phyloP scores from a whole-genome alignment of 192 early-diverging fungal species.

The Coemansia sp. region DNA sequence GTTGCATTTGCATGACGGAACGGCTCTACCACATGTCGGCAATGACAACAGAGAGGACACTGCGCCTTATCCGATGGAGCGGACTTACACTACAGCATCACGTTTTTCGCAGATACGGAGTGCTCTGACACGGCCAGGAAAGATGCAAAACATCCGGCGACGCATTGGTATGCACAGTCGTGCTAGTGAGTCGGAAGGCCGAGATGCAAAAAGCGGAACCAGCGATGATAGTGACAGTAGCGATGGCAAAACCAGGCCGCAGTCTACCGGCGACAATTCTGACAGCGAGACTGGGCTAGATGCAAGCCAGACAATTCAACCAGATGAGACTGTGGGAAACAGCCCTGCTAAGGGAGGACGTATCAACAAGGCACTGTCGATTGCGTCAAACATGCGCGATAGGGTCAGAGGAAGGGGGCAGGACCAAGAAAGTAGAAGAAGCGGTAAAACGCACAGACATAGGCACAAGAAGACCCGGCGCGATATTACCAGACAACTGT shows the following conservation, averaged over 20 bases:
- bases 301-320: conserved; percentile 6
- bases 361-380: conserved; percentile 14
- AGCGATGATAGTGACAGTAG: conserved; percentile 7
- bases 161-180: conserved; percentile 2
- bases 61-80: conserved; percentile 23
- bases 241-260: not conserved
- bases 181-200: not conserved
- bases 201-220: not conserved
- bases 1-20: not conserved
- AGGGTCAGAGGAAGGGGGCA: conserved; percentile 14
- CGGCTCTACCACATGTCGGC: not conserved
- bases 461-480: not conserved
- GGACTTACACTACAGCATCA: conserved; percentile 40
- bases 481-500: conserved; percentile 39
- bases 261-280: conserved; percentile 2
- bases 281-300: conserved; percentile 7
- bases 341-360: not conserved
- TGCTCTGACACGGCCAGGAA: conserved; percentile 8
- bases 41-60: not conserved
- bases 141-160: conserved; percentile 17
- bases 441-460: conserved; percentile 2
- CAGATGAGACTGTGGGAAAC: not conserved
- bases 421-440: not conserved
- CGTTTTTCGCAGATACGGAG: conserved; percentile 34
- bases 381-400: conserved; percentile 18